These are phyloP conservation scores for Apostasia shenzhenica DNA, from an alignment of 106 monocot genomes.

Conservation along the genomic window DNA sequence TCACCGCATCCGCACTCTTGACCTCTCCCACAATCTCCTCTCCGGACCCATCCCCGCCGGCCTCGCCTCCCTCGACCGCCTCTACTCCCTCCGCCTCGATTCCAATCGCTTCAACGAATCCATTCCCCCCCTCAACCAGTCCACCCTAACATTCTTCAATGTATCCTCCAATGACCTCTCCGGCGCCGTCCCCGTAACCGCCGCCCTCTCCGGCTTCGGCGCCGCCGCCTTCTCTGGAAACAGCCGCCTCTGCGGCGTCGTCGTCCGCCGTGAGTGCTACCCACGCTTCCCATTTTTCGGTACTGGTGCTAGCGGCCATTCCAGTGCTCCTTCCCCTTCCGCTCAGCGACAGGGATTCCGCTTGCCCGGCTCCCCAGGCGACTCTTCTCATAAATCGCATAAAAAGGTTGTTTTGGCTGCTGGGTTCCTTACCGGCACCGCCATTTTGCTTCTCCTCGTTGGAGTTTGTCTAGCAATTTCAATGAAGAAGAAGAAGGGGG, in stretches of 20 bases:
- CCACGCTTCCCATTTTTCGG: slow-evolving; percentile 35
- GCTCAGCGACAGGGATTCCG: slow-evolving; percentile 8
- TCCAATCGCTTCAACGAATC: slow-evolving; percentile 49
- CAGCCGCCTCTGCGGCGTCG: slow-evolving; percentile 54
- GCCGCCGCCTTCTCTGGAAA: slow-evolving; percentile 42
- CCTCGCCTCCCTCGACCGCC: slow-evolving; percentile 23
- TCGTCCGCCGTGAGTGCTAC: slow-evolving; percentile 44
- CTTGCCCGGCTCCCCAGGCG: slow-evolving; percentile 12
- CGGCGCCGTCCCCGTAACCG: slow-evolving; percentile 47
- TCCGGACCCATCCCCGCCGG: slow-evolving; percentile 31
- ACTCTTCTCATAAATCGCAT: slow-evolving; percentile 8
- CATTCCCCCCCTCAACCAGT: slow-evolving; percentile 58
- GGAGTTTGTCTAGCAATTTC: slow-evolving; percentile 10
- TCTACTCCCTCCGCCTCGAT: slow-evolving; percentile 45
- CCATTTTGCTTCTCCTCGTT: slow-evolving; percentile 25
- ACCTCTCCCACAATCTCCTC: slow-evolving; percentile 58
- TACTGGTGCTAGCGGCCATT: slow-evolving; percentile 1
- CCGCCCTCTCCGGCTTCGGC: slow-evolving; percentile 19
- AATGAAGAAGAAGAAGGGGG: slow-evolving; percentile 20
- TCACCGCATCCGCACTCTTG: slow-evolving; percentile 53
- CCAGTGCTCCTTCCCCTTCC: slow-evolving; percentile 14
- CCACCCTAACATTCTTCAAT: slow-evolving; percentile 52
- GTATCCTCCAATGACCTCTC: slow-evolving; percentile 52
- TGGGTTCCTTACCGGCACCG: slow-evolving; percentile 14
- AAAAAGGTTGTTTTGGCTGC: slow-evolving; percentile 14